Evolutionary conservation across 768 basidiomycete genomes (phyloP), one percentile per base, ranked within the genome.

Genomic region (Hypholoma fasciculare): DNA sequence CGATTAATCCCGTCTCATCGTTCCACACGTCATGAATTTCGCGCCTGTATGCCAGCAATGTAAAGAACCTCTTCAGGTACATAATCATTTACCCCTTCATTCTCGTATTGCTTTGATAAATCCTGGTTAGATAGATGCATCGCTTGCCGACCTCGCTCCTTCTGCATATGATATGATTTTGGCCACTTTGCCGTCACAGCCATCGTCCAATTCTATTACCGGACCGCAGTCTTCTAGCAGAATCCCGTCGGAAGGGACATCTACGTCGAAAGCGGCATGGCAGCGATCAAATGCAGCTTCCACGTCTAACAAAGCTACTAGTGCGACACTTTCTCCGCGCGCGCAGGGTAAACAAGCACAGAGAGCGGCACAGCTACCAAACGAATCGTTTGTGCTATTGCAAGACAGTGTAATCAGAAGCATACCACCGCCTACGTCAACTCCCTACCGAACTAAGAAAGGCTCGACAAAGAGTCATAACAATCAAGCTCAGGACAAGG

Each of bases 361-460:
- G 65, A 82, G 80, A 58, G 76, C 65, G 43, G 71, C 77, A 17
- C 78, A 74, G 34, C 77, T 83, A 42, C 90, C 93, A 7, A 90
- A 85, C 65, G 94, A 95, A 71, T 96, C 94, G 23, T 97, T 96
- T 73, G 91, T 97, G 58, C 81, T 97, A 43, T 78, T 96, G 26
- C 90, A 93, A 70, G 93, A 95, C 67, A 94, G 91, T 63, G 76
- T 90, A 57, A 80, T 92, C 64, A 81, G 80, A 47, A 84, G 79
- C 65, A 90, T 90, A 56, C 90, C 90, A 61, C 76, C 84, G 58
- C 66, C 83, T 39, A 67, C 76, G 43, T 71, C 82, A 51, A 63
- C 81, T 30, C 51, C 60, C 17, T 42, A 60, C 6, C 76, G 39
- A 68, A 70, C 52, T n/a, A 83, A 80, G 72, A 80, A 79, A 54